Evolutionary conservation across 306 rosid genomes (phyloP).

Genomic region (Quercus wislizeni): DNA sequence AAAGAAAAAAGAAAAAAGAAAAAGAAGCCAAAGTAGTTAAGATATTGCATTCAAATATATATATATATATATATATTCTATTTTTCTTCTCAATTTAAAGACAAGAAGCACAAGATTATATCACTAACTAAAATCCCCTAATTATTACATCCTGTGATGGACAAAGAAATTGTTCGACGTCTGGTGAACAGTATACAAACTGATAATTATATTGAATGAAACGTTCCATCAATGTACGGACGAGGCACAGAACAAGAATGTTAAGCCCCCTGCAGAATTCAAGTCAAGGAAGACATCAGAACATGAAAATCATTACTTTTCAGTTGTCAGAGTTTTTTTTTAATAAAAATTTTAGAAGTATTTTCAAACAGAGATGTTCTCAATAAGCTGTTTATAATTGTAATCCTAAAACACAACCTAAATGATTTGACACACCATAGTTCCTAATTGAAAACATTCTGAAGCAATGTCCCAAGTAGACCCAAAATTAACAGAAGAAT

Average conservation of each 20-base stretch:
- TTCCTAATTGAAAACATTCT: neutral
- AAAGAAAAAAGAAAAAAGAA: neutral
- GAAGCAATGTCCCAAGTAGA: neutral
- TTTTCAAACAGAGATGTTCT: neutral
- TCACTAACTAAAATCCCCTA: conserved; percentile 32
- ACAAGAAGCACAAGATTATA: conserved; percentile 16
- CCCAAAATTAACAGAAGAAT: neutral
- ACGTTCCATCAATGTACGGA: conserved; percentile 25
- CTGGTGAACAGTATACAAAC: conserved; percentile 17
- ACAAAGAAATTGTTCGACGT: conserved; percentile 21
- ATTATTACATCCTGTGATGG: conserved; percentile 37
- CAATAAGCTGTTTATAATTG: neutral
- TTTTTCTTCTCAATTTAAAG: conserved; percentile 16
- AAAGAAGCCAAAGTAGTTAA: neutral
- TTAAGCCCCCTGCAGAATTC: conserved; percentile 24
- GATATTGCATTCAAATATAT: conserved; percentile 6
- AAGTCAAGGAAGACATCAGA: conserved; percentile 23
- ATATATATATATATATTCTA: neutral
- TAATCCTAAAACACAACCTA: neutral
- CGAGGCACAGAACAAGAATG: conserved; percentile 29
- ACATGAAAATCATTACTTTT: conserved; percentile 3
- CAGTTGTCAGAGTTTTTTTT: neutral
- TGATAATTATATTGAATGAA: conserved; percentile 19
- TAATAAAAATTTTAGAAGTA: neutral
- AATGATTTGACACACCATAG: neutral